These are phyloP conservation scores for Grosmannia serpens DNA, from an alignment of 2,329 filamentous ascomycete species.

Conservation along the genomic window DNA sequence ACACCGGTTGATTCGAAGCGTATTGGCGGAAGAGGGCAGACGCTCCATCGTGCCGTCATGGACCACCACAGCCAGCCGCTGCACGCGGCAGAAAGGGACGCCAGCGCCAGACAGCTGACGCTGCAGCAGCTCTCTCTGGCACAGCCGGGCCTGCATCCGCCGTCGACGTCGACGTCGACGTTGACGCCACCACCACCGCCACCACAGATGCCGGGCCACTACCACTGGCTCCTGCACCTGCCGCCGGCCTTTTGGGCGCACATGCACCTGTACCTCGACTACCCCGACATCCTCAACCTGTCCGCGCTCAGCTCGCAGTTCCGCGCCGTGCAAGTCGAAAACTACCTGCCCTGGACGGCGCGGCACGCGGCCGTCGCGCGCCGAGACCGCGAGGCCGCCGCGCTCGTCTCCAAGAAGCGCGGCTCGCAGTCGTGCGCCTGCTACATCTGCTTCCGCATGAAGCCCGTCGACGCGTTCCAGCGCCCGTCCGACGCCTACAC, in stretches of 20 bases:
- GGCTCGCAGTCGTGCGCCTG: slow-evolving; percentile 5
- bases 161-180: not conserved
- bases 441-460: slow-evolving; percentile 14
- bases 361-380: slow-evolving; percentile 4
- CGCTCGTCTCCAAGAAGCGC: not conserved
- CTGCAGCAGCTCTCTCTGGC: not conserved
- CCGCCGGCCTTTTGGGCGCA: slow-evolving; percentile 10
- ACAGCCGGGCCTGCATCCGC: not conserved
- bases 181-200: not conserved
- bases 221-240: slow-evolving; percentile 11
- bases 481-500: not conserved
- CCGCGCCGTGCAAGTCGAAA: slow-evolving; percentile 2
- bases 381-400: not conserved
- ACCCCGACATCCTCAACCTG: slow-evolving; percentile 9
- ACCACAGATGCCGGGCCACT: not conserved
- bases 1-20: not conserved
- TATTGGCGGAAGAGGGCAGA: no score
- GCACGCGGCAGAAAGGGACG: not conserved
- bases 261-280: slow-evolving; percentile 11
- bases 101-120: not conserved
- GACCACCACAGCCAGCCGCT: not conserved
- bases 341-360: slow-evolving; percentile 9
- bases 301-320: slow-evolving; percentile 8
- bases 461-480: slow-evolving; percentile 6
- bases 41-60: not conserved